Percentiles rank a stretch among this genome's conserved stretches.
Conservation (phyloP, 306 rosid species). For the Begonia loranthoides region DNA sequence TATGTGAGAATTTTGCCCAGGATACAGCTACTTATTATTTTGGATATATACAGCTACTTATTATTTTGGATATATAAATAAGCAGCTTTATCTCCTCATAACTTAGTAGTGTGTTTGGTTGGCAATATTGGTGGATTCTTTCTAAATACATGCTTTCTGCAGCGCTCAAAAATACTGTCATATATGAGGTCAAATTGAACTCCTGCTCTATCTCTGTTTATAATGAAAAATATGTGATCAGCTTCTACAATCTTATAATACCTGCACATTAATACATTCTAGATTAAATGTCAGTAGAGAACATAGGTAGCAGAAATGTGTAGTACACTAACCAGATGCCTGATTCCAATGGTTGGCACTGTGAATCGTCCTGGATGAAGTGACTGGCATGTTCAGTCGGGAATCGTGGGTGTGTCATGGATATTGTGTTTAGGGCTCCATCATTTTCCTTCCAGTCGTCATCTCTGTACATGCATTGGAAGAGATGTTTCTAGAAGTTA, state of each 20-base stretch:
- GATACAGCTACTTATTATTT: no score
- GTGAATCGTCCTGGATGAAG: constrained; percentile 58
- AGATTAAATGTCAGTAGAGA: no score
- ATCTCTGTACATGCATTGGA: constrained; percentile 39
- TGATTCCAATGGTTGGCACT: constrained; percentile 65
- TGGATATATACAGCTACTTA: no score
- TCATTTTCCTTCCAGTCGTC: constrained; percentile 98
- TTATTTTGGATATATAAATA: no score
- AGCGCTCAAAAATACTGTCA: constrained; percentile 80
- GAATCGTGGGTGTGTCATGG: constrained; percentile 83
- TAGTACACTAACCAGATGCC: constrained; percentile 44
- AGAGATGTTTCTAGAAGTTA: no score
- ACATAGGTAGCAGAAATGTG: no score
- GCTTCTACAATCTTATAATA: constrained; percentile 87
- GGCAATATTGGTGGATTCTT: constrained; percentile 68
- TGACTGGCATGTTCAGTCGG: constrained; percentile 72
- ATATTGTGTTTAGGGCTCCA: constrained; percentile 90
- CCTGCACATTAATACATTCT: constrained; percentile 21
- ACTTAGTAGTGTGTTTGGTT: not conserved
- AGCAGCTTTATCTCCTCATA: no score
- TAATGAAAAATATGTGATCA: constrained; percentile 69
- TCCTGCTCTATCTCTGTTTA: constrained; percentile 93
- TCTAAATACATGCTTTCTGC: constrained; percentile 82
- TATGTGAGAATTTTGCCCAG: no score
- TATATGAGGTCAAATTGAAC: constrained; percentile 81